Evolutionary conservation across 352 stramenopile genomes (phyloP), one percentile per base, ranked within the genome.

Genomic region (Pilasporangium apinafurcum): DNA sequence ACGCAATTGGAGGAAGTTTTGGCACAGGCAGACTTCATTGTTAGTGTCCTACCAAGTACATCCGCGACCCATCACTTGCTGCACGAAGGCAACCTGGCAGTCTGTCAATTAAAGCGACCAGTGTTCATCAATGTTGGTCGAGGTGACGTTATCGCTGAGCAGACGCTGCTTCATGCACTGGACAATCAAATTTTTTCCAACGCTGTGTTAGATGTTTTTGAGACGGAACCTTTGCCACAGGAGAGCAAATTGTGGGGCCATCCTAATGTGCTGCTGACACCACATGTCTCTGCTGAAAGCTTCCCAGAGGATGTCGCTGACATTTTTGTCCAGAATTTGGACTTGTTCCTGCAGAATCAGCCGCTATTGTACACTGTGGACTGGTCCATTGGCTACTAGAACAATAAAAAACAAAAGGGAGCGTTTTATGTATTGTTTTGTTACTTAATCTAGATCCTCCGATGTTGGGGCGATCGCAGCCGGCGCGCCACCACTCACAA

Each of bases 71-170:
- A 67, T 37, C 67, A 78, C 40, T 44, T 94, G 16, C 59, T 96
- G 21, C 71, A 51, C 8, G 59, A 72, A 16, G 37, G 52, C 31
- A 63, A 68, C 17, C 54, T 95, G 2, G 24, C 37, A 8, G 25
- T 59, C 25, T 87, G 74, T 26, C 46, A 45, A 0, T 33, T 58
- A n/a, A 75, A 83, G 62, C 59, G 82, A 51, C 79, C 80, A 14
- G 71, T 90, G 33, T 76, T 96, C 48, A 74, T 96, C 55, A 95
- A 95, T 58, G 80, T 93, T 16, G 86, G 86, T 10, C 74, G 86
- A 24, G 86, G 86, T 16, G 83, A 92, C 45, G 57, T 96, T 37
- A 75, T 95, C 40, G 30, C 47, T 8, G 47, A 93, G 50, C 31
- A 33, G 24, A 55, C 56, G 31, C 54, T 96, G 39, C 4, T 95